Evolutionary conservation across 331 rosid species (phyloP).

Genomic region (Acacia concinna): DNA sequence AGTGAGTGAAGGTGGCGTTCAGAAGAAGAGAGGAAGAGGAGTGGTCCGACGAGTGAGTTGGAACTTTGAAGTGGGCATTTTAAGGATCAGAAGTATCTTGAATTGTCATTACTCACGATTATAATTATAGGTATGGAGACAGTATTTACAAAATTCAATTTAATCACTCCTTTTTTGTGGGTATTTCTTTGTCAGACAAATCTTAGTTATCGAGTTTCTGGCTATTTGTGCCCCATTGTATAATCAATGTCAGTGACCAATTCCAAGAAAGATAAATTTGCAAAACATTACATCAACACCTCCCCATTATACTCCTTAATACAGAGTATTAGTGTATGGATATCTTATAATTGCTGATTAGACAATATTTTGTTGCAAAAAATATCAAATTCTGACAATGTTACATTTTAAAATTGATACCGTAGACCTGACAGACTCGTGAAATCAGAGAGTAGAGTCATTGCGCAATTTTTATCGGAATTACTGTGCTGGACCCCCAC

Average conservation of each 20-base stretch:
- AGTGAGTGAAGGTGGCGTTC: not conserved
- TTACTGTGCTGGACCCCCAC: not conserved
- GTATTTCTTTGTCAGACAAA: no score
- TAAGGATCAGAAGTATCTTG: no score
- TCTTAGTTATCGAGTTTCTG: no score
- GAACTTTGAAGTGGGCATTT: no score
- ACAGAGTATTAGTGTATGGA: not conserved
- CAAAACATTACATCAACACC: not conserved
- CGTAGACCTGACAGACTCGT: not conserved
- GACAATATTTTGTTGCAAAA: not conserved
- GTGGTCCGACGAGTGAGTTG: not conserved
- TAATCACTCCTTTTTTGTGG: not conserved
- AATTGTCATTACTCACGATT: not conserved
- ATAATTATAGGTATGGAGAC: no score
- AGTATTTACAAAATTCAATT: no score
- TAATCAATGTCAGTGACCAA: not conserved
- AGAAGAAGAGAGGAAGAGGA: not conserved
- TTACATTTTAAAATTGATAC: not conserved
- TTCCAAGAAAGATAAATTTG: not conserved
- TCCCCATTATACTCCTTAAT: not conserved
- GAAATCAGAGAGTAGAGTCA: not conserved
- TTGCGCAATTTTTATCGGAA: not conserved
- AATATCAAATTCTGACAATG: not conserved
- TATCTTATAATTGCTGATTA: not conserved
- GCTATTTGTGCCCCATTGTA: no score